These are phyloP conservation scores for Tieghemostelium lacteum DNA, from an alignment of 78 protist species.

Conservation along the genomic window DNA sequence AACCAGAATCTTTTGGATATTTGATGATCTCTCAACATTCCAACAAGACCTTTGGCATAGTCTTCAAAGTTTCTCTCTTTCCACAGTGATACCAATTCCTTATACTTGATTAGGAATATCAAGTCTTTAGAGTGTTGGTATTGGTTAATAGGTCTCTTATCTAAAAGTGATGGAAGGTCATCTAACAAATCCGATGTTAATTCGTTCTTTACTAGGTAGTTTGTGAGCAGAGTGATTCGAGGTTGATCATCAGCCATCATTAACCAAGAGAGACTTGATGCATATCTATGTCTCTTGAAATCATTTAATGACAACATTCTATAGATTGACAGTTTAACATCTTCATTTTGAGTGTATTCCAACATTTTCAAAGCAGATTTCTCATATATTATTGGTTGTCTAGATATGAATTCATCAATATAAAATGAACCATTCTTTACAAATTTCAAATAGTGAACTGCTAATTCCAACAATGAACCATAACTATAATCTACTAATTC, in stretches of 20 bases:
- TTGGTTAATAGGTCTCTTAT: not conserved
- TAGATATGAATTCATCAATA: constrained; percentile 28
- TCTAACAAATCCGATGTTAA: constrained; percentile 32
- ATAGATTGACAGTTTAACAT: constrained; percentile 17
- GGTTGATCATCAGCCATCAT: constrained; percentile 22
- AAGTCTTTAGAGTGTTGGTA: constrained; percentile 9
- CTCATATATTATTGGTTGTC: constrained; percentile 43
- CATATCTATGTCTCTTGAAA: constrained; percentile 61
- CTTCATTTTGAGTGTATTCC: not conserved
- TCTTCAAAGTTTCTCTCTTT: constrained; percentile 69
- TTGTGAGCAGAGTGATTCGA: constrained; percentile 15
- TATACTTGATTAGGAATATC: constrained; percentile 53
- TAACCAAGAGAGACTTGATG: constrained; percentile 47
- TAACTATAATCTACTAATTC: constrained; percentile 5
- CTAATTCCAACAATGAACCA: constrained; percentile 25
- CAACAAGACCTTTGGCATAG: constrained; percentile 21
- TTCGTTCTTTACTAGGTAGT: constrained; percentile 12
- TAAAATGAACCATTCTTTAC: constrained; percentile 14
- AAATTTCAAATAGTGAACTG: constrained; percentile 10
- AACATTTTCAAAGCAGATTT: constrained; percentile 22
- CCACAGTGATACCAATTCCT: constrained; percentile 42
- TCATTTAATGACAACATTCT: constrained; percentile 40
- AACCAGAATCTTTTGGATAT: constrained; percentile 60
- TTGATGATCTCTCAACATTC: constrained; percentile 52
- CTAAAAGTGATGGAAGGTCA: constrained; percentile 43